These are phyloP conservation scores for Sanghuangporus weigelae DNA, from an alignment of 1,284 basidiomycete genomes.

Conservation along the genomic window DNA sequence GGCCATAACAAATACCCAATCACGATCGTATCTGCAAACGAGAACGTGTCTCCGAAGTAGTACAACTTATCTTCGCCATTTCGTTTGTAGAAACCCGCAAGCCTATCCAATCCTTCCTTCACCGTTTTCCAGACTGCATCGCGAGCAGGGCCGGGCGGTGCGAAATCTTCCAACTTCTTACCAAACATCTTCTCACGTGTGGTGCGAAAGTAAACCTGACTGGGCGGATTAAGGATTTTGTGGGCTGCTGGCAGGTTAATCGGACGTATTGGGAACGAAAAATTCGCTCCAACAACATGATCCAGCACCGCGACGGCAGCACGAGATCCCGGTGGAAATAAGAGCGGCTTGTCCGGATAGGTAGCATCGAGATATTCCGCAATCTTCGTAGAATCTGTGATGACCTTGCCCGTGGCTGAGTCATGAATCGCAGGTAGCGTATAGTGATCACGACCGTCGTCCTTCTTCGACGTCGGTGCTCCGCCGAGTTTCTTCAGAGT, in stretches of 20 bases:
- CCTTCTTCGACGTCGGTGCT: no score
- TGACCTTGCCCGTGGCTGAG: slow-evolving; percentile 15
- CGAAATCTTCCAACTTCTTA: slow-evolving; percentile 30
- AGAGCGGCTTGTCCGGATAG: slow-evolving; percentile 19
- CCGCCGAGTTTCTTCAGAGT: slow-evolving; percentile 17
- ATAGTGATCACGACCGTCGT: slow-evolving; percentile 21
- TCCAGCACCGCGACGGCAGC: slow-evolving; percentile 2
- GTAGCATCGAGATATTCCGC: slow-evolving; percentile 23
- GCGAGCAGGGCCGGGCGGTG: slow-evolving; percentile 25
- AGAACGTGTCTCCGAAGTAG: slow-evolving; percentile 13
- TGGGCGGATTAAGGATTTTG: slow-evolving; percentile 25
- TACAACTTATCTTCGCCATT: slow-evolving; percentile 6
- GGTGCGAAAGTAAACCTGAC: slow-evolving; percentile 29
- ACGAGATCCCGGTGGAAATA: slow-evolving; percentile 19
- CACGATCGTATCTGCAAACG: slow-evolving; percentile 19
- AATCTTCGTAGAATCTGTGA: slow-evolving; percentile 22
- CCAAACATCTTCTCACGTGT: slow-evolving; percentile 25
- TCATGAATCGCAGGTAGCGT: slow-evolving; percentile 25
- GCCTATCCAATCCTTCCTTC: slow-evolving; percentile 22
- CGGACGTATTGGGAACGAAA: slow-evolving; percentile 3
- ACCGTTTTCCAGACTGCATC: slow-evolving; percentile 24
- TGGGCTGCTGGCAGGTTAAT: slow-evolving; percentile 18
- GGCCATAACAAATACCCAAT: slow-evolving; percentile 10
- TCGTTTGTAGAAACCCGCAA: slow-evolving; percentile 28
- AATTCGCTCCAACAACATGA: not conserved